Base-by-base conservation (phyloP, 2,329 filamentous ascomycete species). In the Nigrograna mackinnonii region DNA sequence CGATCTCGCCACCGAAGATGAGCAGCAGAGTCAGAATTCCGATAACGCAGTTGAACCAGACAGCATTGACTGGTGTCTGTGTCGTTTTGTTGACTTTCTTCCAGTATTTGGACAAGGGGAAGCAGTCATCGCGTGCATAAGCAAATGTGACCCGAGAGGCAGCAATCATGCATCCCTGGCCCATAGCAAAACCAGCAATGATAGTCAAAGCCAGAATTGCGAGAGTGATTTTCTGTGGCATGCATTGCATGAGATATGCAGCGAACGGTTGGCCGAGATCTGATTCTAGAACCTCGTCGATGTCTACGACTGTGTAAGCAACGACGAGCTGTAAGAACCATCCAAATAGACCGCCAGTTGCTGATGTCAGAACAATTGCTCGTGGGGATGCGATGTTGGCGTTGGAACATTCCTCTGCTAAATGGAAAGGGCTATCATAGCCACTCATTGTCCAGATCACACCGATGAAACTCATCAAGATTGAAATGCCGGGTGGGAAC, bases 371-470 rank as follows among this genome's bases (percentile, higher is more conserved):
- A 26, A 88, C 80, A 39, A 89, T 90, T 6, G 86, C 86, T 11
- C 86, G 79, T 0, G 86, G 86, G 7, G 84, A 80, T 21, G 86
- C 85, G 34, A 89, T 69, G 52, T 80, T 83, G 20, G 86, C 86
- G 53, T 89, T 89, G 46, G 82, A 84, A 66, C 86, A 89, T 65
- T 90, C 86, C 59, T 90, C 86, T 3, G 82, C 79, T n/a, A 89
- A 67, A 67, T 89, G 86, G 63, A 89, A 89, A 0, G 85, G 81
- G 0, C 78, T 78, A 63, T 87, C 84, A 59, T 86, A 87, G 30
- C 84, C 83, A 75, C 77, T 60, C 74, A 84, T 84, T 4, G 83
- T 86, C 83, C 83, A 86, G 49, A 87, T 85, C 22, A 86, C 84
- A 20, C 79, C 78, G 32, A 87, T 78, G 61, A 89, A 90, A 17